Evolutionary conservation across 2,329 filamentous ascomycete species (phyloP), one percentile per base, ranked within the genome.

Genomic region (Lachnellula willkommii): DNA sequence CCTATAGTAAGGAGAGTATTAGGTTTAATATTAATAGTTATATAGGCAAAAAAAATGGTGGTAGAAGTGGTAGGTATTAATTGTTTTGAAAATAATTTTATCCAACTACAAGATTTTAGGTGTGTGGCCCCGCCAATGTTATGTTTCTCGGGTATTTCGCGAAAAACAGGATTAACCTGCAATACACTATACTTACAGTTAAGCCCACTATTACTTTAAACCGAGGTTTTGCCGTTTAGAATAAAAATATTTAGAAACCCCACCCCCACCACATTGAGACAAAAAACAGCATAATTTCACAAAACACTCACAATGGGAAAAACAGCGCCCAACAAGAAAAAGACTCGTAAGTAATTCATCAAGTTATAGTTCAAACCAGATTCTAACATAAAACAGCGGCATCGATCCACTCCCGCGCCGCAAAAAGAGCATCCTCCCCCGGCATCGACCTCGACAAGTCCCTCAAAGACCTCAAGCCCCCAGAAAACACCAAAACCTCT

Each of bases 321-420:
- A 60, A 69, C 68, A 53, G 69, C 67, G 7, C 63, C 68, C 37
- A 54, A 60, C 2, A 70, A 70, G 53, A 68, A 66, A 52, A 66
- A 65, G 53, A 62, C 58, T 42, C 46, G 67, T 69, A 58, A 57
- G 61, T 60, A 50, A n/a, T 39, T 4, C 26, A 35, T 26, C 8
- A 20, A 17, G n/a, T 47, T n/a, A 3, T 24, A 20, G 47, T 28
- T 22, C 28, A 17, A 55, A 20, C 50, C 9, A 32, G 28, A 53
- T 46, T 39, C 52, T 56, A 56, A 56, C 28, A 26, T 8, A 32
- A 22, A 55, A 51, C 53, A 68, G 67, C 53, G 75, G 53, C 76
- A 77, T 89, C 87, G 4, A 72, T 83, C 56, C 87, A 86, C 74
- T 92, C 89, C 52, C 86, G 89, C 62, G 87, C 87, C 56, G 87